phyloP scores from a whole-genome alignment of 176 grass and related monocot species.

The Guadua angustifolia region DNA sequence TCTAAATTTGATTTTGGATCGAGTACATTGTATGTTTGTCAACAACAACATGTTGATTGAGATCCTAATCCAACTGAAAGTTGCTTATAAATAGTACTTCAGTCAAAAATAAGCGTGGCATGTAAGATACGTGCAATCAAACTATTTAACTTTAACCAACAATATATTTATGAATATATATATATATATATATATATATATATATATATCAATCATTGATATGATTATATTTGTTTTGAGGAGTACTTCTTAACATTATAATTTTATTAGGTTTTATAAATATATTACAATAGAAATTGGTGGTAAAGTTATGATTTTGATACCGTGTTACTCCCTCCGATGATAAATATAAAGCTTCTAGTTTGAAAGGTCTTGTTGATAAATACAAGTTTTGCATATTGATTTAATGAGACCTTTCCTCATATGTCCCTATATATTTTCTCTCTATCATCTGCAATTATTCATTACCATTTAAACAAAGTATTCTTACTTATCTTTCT shows the following conservation, averaged over 20 bases:
- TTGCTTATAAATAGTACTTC: conserved; percentile 2
- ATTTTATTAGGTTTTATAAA: not conserved
- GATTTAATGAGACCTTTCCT: no score
- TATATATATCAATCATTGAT: not conserved
- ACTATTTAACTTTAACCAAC: not conserved
- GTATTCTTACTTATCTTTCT: no score
- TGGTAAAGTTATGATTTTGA: not conserved
- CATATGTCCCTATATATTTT: no score
- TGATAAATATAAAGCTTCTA: no score
- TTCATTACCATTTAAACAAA: no score
- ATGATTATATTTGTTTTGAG: not conserved
- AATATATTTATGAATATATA: not conserved
- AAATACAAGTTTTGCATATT: no score
- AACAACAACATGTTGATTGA: not conserved
- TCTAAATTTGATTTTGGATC: not conserved
- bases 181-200: not conserved
- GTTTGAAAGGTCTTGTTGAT: no score
- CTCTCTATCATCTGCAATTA: no score
- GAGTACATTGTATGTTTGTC: not conserved
- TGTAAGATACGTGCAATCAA: not conserved
- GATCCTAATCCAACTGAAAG: not conserved
- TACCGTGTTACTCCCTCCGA: no score
- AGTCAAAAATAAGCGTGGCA: not conserved
- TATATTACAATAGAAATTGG: not conserved
- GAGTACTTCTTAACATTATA: not conserved